Conservation (phyloP, 768 basidiomycete species). For the Russula ochroleuca region DNA sequence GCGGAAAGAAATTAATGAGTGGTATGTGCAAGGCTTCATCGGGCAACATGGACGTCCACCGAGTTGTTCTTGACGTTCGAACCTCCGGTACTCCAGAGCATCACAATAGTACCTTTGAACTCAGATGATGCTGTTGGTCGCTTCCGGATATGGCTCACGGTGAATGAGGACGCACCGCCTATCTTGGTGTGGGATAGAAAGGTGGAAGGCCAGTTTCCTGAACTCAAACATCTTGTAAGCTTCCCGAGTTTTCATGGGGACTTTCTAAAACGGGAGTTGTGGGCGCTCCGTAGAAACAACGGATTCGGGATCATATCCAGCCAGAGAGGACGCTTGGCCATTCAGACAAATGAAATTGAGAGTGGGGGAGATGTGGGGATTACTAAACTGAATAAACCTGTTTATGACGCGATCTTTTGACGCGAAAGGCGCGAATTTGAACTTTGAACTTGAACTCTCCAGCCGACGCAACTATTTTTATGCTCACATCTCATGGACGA, state of each 20-base stretch:
- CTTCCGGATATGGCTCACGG: slow-evolving; percentile 83
- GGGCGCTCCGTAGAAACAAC: slow-evolving; percentile 58
- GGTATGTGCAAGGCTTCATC: slow-evolving; percentile 65
- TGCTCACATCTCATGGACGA: slow-evolving; percentile 30
- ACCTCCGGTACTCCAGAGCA: slow-evolving; percentile 60
- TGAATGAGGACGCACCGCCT: slow-evolving; percentile 36
- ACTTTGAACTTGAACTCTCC: background rate
- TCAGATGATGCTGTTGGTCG: slow-evolving; percentile 81
- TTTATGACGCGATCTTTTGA: slow-evolving; percentile 3
- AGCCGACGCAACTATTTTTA: slow-evolving; percentile 2
- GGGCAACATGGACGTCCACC: slow-evolving; percentile 91
- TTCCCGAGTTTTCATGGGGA: background rate
- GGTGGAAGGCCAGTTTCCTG: slow-evolving; percentile 86
- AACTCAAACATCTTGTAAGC: slow-evolving; percentile 76
- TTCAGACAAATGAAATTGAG: slow-evolving; percentile 55
- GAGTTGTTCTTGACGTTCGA: slow-evolving; percentile 91
- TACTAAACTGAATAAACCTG: background rate
- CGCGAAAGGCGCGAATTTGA: background rate
- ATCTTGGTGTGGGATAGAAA: slow-evolving; percentile 85
- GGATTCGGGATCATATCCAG: slow-evolving; percentile 76
- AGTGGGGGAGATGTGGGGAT: background rate
- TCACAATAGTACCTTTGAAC: slow-evolving; percentile 71
- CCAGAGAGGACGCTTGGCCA: slow-evolving; percentile 83
- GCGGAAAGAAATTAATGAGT: background rate
- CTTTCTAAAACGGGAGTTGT: slow-evolving; percentile 17